Evolutionary conservation across 2,329 filamentous ascomycete genomes (phyloP), one percentile per base, ranked within the genome.

Genomic region (Trichophyton rubrum): DNA sequence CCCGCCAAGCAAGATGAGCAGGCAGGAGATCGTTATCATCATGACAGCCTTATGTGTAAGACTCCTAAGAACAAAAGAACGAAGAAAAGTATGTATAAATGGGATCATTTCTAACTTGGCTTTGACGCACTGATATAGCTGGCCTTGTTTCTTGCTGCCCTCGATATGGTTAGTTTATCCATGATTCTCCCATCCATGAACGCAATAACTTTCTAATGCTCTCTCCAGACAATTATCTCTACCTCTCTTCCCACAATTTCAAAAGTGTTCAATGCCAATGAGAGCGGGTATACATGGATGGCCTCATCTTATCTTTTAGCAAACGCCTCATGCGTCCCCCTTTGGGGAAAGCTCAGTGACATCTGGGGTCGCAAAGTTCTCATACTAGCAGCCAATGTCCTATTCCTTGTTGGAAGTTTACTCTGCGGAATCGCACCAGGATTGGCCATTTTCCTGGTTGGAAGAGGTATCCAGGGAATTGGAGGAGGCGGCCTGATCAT

Each of bases 281-380:
- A 69, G 62, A 63, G 67, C 41, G 67, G 69, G 43, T 72, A 74
- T 64, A 70, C 73, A 60, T 76, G 71, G 72, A 71, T 75, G 60
- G 71, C 71, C 43, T 71, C 69, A 45, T 67, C 71, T 24, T 73
- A 70, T 64, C 64, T 75, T 27, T 66, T 74, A 41, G 70, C 67
- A 60, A 68, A 72, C 62, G 68, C 73, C 49, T 64, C 71, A 22
- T 67, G 77, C 5, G 77, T 77, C 2, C 79, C 79, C 1, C 73
- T 78, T 35, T 83, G 80, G 79, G 80, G 82, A 22, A 85, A 86
- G 67, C 72, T 85, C 22, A 83, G 81, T 49, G 85, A 87, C 65
- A 86, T 87, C 61, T 87, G 82, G 74, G 85, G 85, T 1, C 77
- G 85, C 49, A 88, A 87, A 66, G 79, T 80, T 7, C 79, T 85